phyloP scores from a whole-genome alignment of 2,329 filamentous ascomycete species.

The Atkinsonella hypoxylon region DNA sequence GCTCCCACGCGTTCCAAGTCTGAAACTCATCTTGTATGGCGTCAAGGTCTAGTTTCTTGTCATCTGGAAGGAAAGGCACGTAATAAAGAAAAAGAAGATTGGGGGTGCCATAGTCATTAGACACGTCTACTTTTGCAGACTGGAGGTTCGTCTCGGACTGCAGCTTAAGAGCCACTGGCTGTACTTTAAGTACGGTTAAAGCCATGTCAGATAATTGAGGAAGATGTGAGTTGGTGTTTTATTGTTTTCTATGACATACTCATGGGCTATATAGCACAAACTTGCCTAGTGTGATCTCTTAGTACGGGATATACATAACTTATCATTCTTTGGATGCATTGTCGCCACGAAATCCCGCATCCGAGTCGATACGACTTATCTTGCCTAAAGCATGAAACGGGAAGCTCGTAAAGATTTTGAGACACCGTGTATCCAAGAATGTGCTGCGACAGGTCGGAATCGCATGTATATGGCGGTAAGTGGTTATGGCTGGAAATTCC shows the following conservation, averaged over 20 bases:
- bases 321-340: too few species aligned
- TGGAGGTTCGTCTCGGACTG: not conserved
- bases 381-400: too few species aligned
- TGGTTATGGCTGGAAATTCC: not conserved
- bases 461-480: not conserved
- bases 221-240: not conserved
- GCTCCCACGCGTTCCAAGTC: conserved; percentile 5
- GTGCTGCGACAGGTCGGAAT: not conserved
- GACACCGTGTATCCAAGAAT: not conserved
- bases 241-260: not conserved
- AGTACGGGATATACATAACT: too few species aligned
- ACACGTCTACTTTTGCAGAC: not conserved
- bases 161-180: not conserved
- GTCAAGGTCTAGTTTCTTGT: not conserved
- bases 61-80: conserved; percentile 1
- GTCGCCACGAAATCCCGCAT: too few species aligned
- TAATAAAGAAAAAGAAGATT: conserved; percentile 4
- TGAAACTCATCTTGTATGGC: conserved; percentile 3
- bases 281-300: not conserved
- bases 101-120: conserved; percentile 2
- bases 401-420: not conserved
- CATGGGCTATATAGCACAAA: not conserved
- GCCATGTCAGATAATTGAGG: not conserved
- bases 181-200: not conserved
- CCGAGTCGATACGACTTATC: too few species aligned